Evolutionary conservation across 371 early-diverging fungal species (phyloP), one percentile per base, ranked within the genome.

Genomic region (Mortierella sp.): DNA sequence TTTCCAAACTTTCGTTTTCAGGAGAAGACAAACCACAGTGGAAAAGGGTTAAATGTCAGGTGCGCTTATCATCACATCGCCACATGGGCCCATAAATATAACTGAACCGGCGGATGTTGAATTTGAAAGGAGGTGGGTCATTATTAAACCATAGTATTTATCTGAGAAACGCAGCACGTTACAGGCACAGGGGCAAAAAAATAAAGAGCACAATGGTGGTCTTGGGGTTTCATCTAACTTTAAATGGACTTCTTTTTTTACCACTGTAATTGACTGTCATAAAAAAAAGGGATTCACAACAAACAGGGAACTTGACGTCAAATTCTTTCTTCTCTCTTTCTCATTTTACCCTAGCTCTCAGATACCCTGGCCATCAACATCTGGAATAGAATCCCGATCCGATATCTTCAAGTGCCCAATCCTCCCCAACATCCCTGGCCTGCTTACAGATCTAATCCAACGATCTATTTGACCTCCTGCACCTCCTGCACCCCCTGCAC

Each of bases 161-260:
- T 45, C 45, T 50, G 16, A 7, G 50, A 43, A 43, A 13, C 0
- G 15, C 43, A 13, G 2, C 43, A 43, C 43, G 15, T 3, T 43
- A 15, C 43, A 43, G 43, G 43, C 7, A 15, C 43, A 43, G 10
- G 10, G 43, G 16, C n/a, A 50, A 50, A n/a, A n/a, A n/a, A 50
- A n/a, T 16, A 50, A 50, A 50, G 50, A 50, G 50, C 16, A 8
- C 5, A n/a, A 4, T 16, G 50, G n/a, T 50, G 7, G 50, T 50
- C 16, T 7, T 55, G 55, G 3, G 55, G 11, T 28, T 55, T 55
- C 55, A 32, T 32, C 55, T 13, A 55, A 55, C 52, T 55, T 19
- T 11, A 55, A 55, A 13, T 24, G 55, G 55, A 55, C 32, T 11
- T 13, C 55, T 55, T 55, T 55, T 55, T 55, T 28, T 55, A 55